These are phyloP conservation scores for Fusarium keratoplasticum DNA, from an alignment of 2,329 filamentous ascomycete species.

Conservation along the genomic window DNA sequence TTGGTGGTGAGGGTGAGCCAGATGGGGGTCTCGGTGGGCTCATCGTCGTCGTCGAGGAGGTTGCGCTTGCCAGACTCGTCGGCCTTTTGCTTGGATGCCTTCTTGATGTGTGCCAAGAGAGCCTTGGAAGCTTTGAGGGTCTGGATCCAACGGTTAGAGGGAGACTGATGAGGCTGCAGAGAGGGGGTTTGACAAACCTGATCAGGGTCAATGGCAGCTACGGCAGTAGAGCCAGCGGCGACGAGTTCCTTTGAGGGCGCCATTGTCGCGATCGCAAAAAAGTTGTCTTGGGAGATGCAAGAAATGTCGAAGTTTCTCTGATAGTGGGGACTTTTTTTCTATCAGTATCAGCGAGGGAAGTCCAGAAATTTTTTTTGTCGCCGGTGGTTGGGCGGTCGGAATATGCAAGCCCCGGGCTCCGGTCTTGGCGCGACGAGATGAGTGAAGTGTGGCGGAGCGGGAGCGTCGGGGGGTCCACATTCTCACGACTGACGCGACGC, in stretches of 20 bases:
- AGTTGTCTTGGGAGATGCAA: neutral
- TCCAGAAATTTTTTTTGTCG: slow-evolving; percentile 44
- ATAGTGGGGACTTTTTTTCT: slow-evolving; percentile 43
- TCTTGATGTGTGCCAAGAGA: slow-evolving; percentile 71
- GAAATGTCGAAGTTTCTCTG: slow-evolving; percentile 17
- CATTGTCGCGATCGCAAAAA: slow-evolving; percentile 49
- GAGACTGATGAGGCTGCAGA: neutral
- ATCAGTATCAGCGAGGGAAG: slow-evolving; percentile 43
- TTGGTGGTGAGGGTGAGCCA: slow-evolving; percentile 75
- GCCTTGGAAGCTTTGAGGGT: slow-evolving; percentile 73
- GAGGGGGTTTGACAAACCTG: slow-evolving; percentile 48
- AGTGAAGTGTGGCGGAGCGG: slow-evolving; percentile 21
- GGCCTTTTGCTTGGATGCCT: slow-evolving; percentile 61
- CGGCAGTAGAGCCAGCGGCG: slow-evolving; percentile 46
- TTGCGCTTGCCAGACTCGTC: slow-evolving; percentile 64
- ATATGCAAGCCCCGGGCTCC: slow-evolving; percentile 50
- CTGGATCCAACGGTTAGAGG: slow-evolving; percentile 49
- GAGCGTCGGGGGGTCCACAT: slow-evolving; percentile 32
- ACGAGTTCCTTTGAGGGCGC: slow-evolving; percentile 56
- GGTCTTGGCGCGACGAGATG: slow-evolving; percentile 16
- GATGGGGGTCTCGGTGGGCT: slow-evolving; percentile 62
- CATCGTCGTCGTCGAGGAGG: slow-evolving; percentile 62
- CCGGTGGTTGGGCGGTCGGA: slow-evolving; percentile 48
- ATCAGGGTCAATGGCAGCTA: slow-evolving; percentile 54
- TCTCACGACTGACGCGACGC: slow-evolving; percentile 6